A percentile compares a stretch with the other conserved stretches of the same genome.
These are phyloP conservation scores for Sporothrix sp. DNA, from an alignment of 2,329 filamentous ascomycete genomes.

Conservation along the genomic window DNA sequence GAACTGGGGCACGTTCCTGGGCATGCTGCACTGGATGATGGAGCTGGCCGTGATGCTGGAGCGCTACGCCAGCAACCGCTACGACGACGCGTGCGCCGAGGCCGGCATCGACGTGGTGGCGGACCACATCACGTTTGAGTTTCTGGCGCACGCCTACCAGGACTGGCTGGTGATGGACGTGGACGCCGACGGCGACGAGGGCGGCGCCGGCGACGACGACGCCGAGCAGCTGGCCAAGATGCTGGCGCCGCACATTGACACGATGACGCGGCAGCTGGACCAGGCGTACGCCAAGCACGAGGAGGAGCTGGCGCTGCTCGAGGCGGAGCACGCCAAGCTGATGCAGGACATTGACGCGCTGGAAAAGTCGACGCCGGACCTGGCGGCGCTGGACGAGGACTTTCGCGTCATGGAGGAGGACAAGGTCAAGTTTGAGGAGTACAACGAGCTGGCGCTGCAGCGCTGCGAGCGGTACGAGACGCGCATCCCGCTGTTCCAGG, in stretches of 20 bases:
- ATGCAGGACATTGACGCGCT: slow-evolving; percentile 82
- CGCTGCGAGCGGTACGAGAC: slow-evolving; percentile 84
- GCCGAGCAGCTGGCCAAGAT: slow-evolving; percentile 65
- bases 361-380: slow-evolving; percentile 75
- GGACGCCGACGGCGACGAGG: slow-evolving; percentile 65
- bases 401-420: slow-evolving; percentile 94
- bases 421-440: slow-evolving; percentile 88
- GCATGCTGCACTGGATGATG: slow-evolving; percentile 98
- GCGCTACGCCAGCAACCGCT: slow-evolving; percentile 64
- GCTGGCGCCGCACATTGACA: slow-evolving; percentile 72
- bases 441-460: slow-evolving; percentile 74
- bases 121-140: slow-evolving; percentile 90
- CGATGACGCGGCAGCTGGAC: slow-evolving; percentile 84
- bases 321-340: slow-evolving; percentile 73
- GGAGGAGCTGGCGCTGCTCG: slow-evolving; percentile 73
- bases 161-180: slow-evolving; percentile 93
- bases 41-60: slow-evolving; percentile 92
- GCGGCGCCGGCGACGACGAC: slow-evolving; percentile 65
- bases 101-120: slow-evolving; percentile 78
- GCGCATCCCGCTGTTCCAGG: slow-evolving; percentile 70
- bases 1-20: slow-evolving; percentile 93
- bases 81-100: slow-evolving; percentile 84
- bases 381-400: slow-evolving; percentile 74
- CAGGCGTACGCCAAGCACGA: slow-evolving; percentile 73
- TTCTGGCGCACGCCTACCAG: slow-evolving; percentile 78